Base-by-base conservation (phyloP, 768 basidiomycete species). In the Fomitopsis serialis region DNA sequence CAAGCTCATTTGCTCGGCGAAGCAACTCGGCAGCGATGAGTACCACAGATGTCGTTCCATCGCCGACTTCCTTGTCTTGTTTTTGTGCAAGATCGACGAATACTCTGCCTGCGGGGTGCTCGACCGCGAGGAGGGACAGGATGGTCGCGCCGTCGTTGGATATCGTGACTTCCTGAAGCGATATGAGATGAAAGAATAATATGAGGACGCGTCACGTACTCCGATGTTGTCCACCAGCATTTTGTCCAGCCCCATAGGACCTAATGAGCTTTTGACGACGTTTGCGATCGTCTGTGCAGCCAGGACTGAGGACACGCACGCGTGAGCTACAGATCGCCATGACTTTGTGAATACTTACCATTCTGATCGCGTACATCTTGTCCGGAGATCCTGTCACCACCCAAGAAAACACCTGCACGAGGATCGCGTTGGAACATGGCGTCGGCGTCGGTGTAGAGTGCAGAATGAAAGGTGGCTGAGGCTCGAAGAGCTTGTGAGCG, bases 131-230 rank as follows among this genome's bases (percentile, higher is more conserved):
- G 19, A 98, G 78, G 22, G 91, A 87, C 36, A 99, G 83, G 62
- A 99, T 99, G n/a, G 97, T 98, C 15, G 97, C 97, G 45, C 97
- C 97, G 73, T 98, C 97, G 72, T 99, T 99, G 45, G 97, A 98
- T 68, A 99, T 98, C 27, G 97, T 98, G 25, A 98, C 95, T 79
- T 99, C 97, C 93, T 96, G 70, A 35, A 34, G 24, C 15, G 22
- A 15, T 17, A 45, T 5, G 21, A 3, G n/a, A 23, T 48, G 34
- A 48, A 19, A 4, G 29, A 9, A 21, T 6, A 22, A 34, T 29
- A 17, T 3, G 9, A 27, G 5, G 3, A 24, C 12, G 37, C 5
- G 2, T 35, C 10, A 73, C 87, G 64, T 66, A 95, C 93, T 61
- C 94, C 95, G 60, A 98, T 94, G 72, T 96, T 95, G 70, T 98